Evolutionary conservation across 2,329 filamentous ascomycete species (phyloP).

Genomic region (Sphaceloma murrayae): DNA sequence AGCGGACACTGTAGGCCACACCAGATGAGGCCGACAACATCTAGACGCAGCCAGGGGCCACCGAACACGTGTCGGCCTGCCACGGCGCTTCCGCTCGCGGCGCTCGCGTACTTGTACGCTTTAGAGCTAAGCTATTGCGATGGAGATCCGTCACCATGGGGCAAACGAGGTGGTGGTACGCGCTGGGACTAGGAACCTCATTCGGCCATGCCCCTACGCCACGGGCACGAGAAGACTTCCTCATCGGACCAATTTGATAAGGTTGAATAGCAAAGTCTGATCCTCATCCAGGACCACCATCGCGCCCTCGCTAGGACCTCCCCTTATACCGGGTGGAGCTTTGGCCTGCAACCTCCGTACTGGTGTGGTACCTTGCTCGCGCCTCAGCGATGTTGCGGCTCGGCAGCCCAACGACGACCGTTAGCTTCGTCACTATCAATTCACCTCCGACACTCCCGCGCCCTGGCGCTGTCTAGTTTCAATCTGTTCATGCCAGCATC

Average conservation of each 20-base stretch:
- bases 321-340: slow-evolving; percentile 4
- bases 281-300: slow-evolving; percentile 8
- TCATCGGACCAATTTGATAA: slow-evolving; percentile 5
- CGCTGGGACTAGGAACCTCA: background rate
- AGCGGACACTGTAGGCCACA: slow-evolving; percentile 10
- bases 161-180: background rate
- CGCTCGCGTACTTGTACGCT: background rate
- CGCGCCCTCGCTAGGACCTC: slow-evolving; percentile 3
- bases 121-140: background rate
- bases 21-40: background rate
- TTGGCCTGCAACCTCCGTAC: background rate
- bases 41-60: background rate
- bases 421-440: slow-evolving; percentile 15
- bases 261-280: slow-evolving; percentile 3
- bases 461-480: slow-evolving; percentile 13
- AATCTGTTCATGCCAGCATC: slow-evolving; percentile 2
- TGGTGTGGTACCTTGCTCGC: background rate
- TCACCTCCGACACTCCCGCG: slow-evolving; percentile 14
- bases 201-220: background rate
- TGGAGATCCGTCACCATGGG: background rate
- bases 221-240: slow-evolving; percentile 6
- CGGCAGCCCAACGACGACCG: slow-evolving; percentile 7
- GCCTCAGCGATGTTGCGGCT: slow-evolving; percentile 11
- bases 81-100: background rate
- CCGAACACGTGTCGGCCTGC: slow-evolving; percentile 4